Conservation (phyloP, 2,329 filamentous ascomycete genomes). For the Colletotrichum aenigma region DNA sequence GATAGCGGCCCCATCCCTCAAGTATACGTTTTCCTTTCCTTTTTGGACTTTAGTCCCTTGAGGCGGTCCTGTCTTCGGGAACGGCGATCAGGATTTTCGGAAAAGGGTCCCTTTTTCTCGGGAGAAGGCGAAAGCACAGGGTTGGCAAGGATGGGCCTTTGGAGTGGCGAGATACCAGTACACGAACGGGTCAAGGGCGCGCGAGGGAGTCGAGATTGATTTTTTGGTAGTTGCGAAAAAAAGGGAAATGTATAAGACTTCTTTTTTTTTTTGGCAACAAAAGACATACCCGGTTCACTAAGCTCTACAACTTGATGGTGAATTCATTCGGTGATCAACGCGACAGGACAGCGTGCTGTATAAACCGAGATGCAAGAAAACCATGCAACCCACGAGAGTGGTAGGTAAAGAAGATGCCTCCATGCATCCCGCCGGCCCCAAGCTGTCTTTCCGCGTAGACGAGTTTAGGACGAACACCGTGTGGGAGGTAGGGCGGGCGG, state of each 20-base stretch:
- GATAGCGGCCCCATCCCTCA: background rate
- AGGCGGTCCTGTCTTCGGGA: background rate
- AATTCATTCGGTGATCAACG: background rate
- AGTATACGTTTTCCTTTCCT: background rate
- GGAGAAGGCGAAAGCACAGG: constrained; percentile 1
- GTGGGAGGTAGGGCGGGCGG: background rate
- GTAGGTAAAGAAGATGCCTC: background rate
- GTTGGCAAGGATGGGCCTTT: constrained; percentile 2
- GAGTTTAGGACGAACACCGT: constrained; percentile 1
- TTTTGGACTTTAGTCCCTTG: background rate
- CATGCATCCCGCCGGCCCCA: background rate
- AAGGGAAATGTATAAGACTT: constrained; percentile 1
- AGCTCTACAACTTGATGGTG: background rate
- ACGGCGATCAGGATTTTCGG: background rate
- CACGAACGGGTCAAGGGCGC: constrained; percentile 17
- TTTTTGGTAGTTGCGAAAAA: background rate
- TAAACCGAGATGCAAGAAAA: background rate
- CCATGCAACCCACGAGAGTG: background rate
- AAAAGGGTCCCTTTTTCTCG: constrained; percentile 3
- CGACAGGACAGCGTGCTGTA: background rate
- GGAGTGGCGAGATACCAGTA: constrained; percentile 16
- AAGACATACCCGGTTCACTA: background rate
- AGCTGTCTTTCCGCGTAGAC: background rate
- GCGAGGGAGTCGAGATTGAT: constrained; percentile 1
- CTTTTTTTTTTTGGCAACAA: background rate